These are phyloP conservation scores for Pseudogymnoascus sp. DNA, from an alignment of 2,329 filamentous ascomycete species.

Conservation along the genomic window DNA sequence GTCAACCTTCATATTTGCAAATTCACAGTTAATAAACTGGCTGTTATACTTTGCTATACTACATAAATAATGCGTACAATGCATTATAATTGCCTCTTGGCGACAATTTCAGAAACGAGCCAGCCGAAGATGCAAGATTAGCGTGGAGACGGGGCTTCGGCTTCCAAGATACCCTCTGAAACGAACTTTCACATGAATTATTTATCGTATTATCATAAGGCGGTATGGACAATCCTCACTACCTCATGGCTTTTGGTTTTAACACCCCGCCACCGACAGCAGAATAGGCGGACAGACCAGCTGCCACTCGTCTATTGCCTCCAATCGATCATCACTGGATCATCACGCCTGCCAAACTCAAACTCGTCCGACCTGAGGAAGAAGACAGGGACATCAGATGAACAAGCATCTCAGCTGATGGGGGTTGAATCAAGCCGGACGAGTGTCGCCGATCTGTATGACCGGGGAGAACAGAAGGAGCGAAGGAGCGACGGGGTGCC, in stretches of 20 bases:
- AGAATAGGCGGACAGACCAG: not conserved
- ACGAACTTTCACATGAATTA: not conserved
- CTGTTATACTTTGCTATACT: not conserved
- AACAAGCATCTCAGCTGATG: not conserved
- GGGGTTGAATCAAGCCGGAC: not conserved
- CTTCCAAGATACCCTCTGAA: not conserved
- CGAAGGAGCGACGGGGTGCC: not conserved
- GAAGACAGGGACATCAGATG: not conserved
- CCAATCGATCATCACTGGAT: not conserved
- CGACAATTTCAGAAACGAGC: not conserved
- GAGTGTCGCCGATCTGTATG: conserved; percentile 2
- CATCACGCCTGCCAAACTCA: conserved; percentile 4
- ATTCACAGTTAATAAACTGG: not conserved
- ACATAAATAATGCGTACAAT: not conserved
- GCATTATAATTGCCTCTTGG: not conserved
- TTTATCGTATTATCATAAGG: not conserved
- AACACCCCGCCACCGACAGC: not conserved
- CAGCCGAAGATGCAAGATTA: not conserved
- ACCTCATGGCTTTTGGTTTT: not conserved
- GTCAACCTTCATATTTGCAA: not conserved
- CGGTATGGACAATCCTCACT: not conserved
- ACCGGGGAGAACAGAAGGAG: not conserved
- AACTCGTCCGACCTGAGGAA: not conserved
- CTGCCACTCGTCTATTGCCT: not conserved
- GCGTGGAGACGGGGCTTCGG: not conserved